Percentiles rank a stretch among this genome's conserved stretches.
Conservation (phyloP, 2,329 filamentous ascomycete species). For the Furcasterigmium sp. region DNA sequence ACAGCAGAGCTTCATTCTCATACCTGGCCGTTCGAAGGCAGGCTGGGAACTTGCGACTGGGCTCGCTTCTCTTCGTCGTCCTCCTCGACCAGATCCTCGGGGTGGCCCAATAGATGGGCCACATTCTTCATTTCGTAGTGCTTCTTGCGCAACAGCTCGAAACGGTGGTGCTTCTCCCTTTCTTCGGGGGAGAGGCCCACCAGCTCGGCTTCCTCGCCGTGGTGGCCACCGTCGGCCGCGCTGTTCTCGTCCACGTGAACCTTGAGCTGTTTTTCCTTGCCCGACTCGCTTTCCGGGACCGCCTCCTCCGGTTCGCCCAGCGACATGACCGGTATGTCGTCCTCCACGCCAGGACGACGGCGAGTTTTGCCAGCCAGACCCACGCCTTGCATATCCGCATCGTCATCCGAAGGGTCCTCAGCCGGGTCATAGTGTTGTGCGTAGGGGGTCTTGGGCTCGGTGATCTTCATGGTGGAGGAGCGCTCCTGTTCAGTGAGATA, state of each 20-base stretch:
- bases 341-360: conserved; percentile 26
- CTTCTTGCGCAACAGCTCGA: conserved; percentile 87
- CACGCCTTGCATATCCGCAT: conserved; percentile 53
- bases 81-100: conserved; percentile 59
- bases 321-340: conserved; percentile 88
- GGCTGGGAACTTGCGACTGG: conserved; percentile 35
- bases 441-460: conserved; percentile 96
- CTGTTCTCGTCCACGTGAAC: conserved; percentile 70
- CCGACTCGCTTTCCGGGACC: conserved; percentile 42
- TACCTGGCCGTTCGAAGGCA: conserved; percentile 25
- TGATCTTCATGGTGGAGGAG: conserved; percentile 96
- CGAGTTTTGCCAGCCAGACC: conserved; percentile 50
- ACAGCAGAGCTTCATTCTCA: conserved; percentile 1
- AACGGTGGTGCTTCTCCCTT: conserved; percentile 83
- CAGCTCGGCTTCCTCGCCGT: conserved; percentile 52
- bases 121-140: conserved; percentile 99
- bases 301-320: conserved; percentile 87
- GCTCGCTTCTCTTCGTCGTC: conserved; percentile 37
- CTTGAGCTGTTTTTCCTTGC: conserved; percentile 14
- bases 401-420: conserved; percentile 82
- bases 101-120: conserved; percentile 77
- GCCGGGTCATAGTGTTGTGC: conserved; percentile 85
- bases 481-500: conserved; percentile 97
- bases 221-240: conserved; percentile 44
- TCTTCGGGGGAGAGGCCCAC: conserved; percentile 63